These are phyloP conservation scores for Aphanomyces stellatus DNA, from an alignment of 352 stramenopile genomes.

Conservation along the genomic window DNA sequence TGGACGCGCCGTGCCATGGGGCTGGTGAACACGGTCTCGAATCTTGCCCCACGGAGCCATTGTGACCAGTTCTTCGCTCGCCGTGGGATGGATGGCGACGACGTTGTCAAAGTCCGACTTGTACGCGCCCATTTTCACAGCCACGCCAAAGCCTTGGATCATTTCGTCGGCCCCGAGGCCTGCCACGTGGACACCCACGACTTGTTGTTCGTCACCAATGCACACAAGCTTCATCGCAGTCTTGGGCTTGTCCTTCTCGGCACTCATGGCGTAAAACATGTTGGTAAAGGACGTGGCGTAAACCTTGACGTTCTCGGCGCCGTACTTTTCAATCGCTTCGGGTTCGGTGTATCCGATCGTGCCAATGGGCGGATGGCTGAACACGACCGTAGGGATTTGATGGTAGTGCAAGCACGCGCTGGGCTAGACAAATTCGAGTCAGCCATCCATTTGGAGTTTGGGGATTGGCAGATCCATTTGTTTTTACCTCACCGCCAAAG, in stretches of 20 bases:
- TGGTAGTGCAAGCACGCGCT: slow-evolving; percentile 74
- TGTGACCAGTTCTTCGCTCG: slow-evolving; percentile 93
- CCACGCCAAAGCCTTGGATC: slow-evolving; percentile 96
- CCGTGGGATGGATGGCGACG: slow-evolving; percentile 94
- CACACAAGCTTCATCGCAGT: slow-evolving; percentile 92
- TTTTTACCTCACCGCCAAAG: slow-evolving; percentile 59
- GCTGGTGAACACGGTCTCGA: slow-evolving; percentile 59
- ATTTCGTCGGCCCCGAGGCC: slow-evolving; percentile 94
- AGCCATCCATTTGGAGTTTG: neutral
- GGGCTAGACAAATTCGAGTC: slow-evolving; percentile 24
- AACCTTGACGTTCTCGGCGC: slow-evolving; percentile 85
- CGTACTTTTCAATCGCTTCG: slow-evolving; percentile 85
- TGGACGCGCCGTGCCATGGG: slow-evolving; percentile 21
- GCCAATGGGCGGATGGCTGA: slow-evolving; percentile 94
- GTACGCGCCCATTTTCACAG: slow-evolving; percentile 96
- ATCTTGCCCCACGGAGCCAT: slow-evolving; percentile 85
- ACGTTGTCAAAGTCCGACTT: slow-evolving; percentile 95
- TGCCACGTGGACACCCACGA: slow-evolving; percentile 95
- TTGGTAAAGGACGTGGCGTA: slow-evolving; percentile 94
- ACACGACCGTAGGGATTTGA: slow-evolving; percentile 92
- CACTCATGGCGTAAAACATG: slow-evolving; percentile 87
- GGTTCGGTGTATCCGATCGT: slow-evolving; percentile 89
- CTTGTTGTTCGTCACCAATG: slow-evolving; percentile 71
- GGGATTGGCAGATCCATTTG: neutral
- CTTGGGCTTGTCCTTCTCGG: slow-evolving; percentile 86